Conservation (phyloP, 2,329 filamentous ascomycete genomes). For the Verticillium tricorpus region DNA sequence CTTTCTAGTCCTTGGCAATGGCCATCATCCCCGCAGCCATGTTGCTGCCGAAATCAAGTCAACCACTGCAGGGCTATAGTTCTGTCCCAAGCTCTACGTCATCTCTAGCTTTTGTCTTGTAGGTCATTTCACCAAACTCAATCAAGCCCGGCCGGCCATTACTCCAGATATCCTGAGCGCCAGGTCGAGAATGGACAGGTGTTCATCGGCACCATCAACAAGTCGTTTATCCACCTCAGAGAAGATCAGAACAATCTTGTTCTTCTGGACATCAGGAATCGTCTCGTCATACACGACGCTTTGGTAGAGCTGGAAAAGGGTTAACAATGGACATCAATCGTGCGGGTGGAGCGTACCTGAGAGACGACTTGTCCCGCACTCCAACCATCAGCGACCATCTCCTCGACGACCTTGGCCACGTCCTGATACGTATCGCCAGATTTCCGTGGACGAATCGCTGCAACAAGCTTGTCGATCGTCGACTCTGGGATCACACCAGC, state of each 20-base stretch:
- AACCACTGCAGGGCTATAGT: not conserved
- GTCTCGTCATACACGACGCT: slow-evolving; percentile 77
- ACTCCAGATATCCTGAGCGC: slow-evolving; percentile 75
- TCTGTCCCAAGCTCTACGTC: not conserved
- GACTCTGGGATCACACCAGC: slow-evolving; percentile 82
- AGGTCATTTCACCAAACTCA: not conserved
- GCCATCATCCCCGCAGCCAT: no score
- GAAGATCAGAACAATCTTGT: slow-evolving; percentile 82
- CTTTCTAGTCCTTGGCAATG: not conserved
- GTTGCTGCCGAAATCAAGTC: not conserved
- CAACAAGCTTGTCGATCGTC: slow-evolving; percentile 66
- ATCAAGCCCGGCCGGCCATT: slow-evolving; percentile 38
- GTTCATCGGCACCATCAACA: slow-evolving; percentile 92
- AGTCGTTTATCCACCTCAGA: slow-evolving; percentile 93
- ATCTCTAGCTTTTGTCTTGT: not conserved
- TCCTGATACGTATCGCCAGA: slow-evolving; percentile 63
- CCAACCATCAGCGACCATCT: slow-evolving; percentile 95
- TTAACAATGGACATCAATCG: not conserved
- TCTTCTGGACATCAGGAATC: slow-evolving; percentile 81
- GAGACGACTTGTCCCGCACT: slow-evolving; percentile 83
- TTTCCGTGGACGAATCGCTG: slow-evolving; percentile 70
- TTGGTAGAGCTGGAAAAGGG: slow-evolving; percentile 64
- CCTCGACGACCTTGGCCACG: slow-evolving; percentile 75
- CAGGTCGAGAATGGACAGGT: slow-evolving; percentile 84
- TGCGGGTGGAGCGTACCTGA: slow-evolving; percentile 52